These are phyloP conservation scores for Paratinospora sagittata DNA, from an alignment of 164 flowering plant genomes.

Conservation along the genomic window DNA sequence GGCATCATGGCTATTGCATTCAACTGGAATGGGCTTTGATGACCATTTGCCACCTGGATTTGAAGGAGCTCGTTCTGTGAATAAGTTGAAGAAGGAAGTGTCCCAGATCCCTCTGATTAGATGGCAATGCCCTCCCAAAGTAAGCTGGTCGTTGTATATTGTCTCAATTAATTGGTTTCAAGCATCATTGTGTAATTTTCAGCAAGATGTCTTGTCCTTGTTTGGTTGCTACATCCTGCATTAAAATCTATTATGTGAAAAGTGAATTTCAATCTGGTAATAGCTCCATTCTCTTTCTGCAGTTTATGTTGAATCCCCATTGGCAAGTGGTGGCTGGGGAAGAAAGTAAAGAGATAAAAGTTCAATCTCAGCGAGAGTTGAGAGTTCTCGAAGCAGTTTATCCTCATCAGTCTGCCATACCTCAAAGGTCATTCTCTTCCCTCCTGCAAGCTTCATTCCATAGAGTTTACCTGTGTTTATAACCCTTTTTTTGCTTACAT, in stretches of 20 bases:
- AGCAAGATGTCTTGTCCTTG: neutral
- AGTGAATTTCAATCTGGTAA: neutral
- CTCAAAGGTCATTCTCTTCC: slow-evolving; percentile 52
- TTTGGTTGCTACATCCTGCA: neutral
- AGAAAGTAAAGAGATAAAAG: slow-evolving; percentile 70
- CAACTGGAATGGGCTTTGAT: slow-evolving; percentile 40
- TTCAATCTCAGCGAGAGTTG: slow-evolving; percentile 60
- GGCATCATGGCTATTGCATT: slow-evolving; percentile 47
- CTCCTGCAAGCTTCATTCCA: neutral
- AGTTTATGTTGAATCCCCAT: slow-evolving; percentile 45
- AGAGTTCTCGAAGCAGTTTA: slow-evolving; percentile 89
- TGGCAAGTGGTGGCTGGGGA: slow-evolving; percentile 94
- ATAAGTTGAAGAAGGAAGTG: slow-evolving; percentile 31
- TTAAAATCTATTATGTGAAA: neutral
- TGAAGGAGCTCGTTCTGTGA: slow-evolving; percentile 49
- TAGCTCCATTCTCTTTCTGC: slow-evolving; percentile 14
- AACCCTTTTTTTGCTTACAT: slow-evolving; percentile 10
- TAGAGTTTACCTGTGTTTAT: too few relatives aligned
- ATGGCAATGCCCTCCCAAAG: slow-evolving; percentile 74
- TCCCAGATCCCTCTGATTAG: slow-evolving; percentile 52
- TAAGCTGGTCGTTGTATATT: slow-evolving; percentile 24
- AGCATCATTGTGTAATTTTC: neutral
- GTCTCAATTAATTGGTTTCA: neutral
- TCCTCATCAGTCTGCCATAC: slow-evolving; percentile 83
- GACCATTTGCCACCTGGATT: slow-evolving; percentile 87